These are phyloP conservation scores for Globisporangium emineosum DNA, from an alignment of 352 stramenopile genomes.

Conservation along the genomic window DNA sequence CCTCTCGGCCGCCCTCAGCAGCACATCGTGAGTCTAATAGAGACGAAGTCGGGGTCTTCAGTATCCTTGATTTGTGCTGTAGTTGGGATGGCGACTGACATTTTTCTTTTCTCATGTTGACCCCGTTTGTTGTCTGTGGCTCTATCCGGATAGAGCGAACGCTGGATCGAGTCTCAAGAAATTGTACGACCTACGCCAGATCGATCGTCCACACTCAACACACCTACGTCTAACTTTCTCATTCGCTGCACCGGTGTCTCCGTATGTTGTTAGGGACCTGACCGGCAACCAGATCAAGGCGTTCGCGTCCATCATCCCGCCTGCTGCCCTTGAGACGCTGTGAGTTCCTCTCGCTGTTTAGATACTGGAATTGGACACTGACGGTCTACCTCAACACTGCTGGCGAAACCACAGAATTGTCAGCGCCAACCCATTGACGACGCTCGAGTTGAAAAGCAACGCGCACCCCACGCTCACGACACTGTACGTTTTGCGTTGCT, in stretches of 20 bases:
- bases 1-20: constrained; percentile 1
- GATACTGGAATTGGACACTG: neutral
- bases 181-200: constrained; percentile 1
- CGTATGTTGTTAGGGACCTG: constrained; percentile 8
- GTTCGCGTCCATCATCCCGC: constrained; percentile 8
- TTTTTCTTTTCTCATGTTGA: neutral
- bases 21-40: neutral
- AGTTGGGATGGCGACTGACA: neutral
- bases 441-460: neutral
- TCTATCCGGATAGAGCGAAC: neutral
- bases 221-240: neutral
- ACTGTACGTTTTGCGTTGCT: constrained; percentile 8
- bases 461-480: constrained; percentile 6
- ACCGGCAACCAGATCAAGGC: constrained; percentile 14
- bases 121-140: neutral
- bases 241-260: neutral
- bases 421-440: constrained; percentile 1
- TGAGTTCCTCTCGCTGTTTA: neutral
- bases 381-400: neutral
- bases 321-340: constrained; percentile 1
- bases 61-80: neutral
- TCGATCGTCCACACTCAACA: neutral
- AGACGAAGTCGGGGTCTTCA: neutral
- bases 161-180: neutral
- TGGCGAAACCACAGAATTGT: constrained; percentile 4